Base-by-base conservation (phyloP, 495 filamentous ascomycete genomes). In the Neurospora sublineolata region DNA sequence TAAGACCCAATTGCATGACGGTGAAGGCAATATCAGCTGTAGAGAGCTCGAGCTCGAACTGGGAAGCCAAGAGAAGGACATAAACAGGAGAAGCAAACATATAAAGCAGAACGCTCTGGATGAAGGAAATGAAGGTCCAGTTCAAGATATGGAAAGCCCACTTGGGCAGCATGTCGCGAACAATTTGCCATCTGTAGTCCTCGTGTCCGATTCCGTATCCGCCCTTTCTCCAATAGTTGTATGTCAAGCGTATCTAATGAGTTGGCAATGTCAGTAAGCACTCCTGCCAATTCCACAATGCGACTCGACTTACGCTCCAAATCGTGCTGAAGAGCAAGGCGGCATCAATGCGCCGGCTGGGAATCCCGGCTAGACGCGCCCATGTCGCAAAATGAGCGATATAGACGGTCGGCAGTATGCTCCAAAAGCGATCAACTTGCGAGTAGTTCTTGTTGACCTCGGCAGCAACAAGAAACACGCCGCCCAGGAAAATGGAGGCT, bases 141-240 rank as follows among this genome's bases (percentile, higher is more conserved):
- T 98, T 94, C 82, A 98, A 89, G 67, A 96, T 71, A 80, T 92
- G 92, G 81, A 96, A 96, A 16, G 89, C 75, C 36, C 83, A 81
- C 46, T 75, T 76, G 33, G 80, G 80, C 18, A 84, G 70, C n/a
- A 78, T 69, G n/a, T 73, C 76, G 46, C 82, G 84, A 46, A 87
- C 68, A 67, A 87, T 82, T 30, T 73, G 86, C 94, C 94, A 97
- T 79, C 96, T 88, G 79, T 99, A 99, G 81, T 99, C 96, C 80
- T 99, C 94, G 12, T 88, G 89, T 37, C 95, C 94, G 72, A 93
- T 85, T 33, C 83, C 81, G 79, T 98, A 99, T 20, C 96, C 96
- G 23, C 96, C 96, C 80, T 92, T 96, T 68, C 96, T 91, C 91
- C 92, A 97, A 80, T 97, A 99, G 82, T 99, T 99, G 87, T 86